These are phyloP conservation scores for Apostasia shenzhenica DNA, from an alignment of 106 monocot genomes.

Conservation along the genomic window DNA sequence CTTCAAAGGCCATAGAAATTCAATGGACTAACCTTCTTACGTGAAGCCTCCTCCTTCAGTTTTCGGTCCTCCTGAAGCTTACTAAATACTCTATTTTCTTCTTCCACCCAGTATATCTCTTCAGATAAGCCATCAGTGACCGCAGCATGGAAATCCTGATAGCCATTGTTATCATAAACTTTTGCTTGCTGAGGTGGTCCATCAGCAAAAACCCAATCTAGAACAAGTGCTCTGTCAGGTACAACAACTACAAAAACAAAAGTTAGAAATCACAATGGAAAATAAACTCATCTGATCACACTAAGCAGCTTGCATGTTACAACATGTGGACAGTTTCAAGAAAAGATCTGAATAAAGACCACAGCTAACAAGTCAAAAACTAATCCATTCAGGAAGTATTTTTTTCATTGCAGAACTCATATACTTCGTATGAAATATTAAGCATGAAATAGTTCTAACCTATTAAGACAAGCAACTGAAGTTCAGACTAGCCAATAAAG, in stretches of 20 bases:
- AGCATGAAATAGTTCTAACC: too few species aligned
- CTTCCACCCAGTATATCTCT: constrained; percentile 74
- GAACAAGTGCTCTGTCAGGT: constrained; percentile 59
- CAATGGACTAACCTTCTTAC: constrained; percentile 43
- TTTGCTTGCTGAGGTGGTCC: constrained; percentile 72
- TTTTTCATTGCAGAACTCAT: neutral
- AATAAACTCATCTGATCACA: constrained; percentile 1
- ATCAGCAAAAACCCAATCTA: constrained; percentile 98
- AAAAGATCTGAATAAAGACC: neutral
- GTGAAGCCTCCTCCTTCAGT: constrained; percentile 40
- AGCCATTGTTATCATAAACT: constrained; percentile 82
- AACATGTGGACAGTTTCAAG: neutral
- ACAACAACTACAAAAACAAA: constrained; percentile 47
- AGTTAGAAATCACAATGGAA: neutral
- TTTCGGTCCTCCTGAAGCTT: constrained; percentile 76
- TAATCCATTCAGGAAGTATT: neutral
- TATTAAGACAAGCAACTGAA: too few species aligned
- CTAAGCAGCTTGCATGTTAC: neutral
- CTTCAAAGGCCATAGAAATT: neutral
- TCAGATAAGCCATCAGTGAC: constrained; percentile 41
- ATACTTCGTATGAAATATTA: neutral
- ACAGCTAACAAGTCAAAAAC: neutral
- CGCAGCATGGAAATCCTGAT: constrained; percentile 74
- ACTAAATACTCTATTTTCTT: constrained; percentile 55
- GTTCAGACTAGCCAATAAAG: too few species aligned